Evolutionary conservation across 306 rosid genomes (phyloP).

Genomic region (Mimosa bimucronata): DNA sequence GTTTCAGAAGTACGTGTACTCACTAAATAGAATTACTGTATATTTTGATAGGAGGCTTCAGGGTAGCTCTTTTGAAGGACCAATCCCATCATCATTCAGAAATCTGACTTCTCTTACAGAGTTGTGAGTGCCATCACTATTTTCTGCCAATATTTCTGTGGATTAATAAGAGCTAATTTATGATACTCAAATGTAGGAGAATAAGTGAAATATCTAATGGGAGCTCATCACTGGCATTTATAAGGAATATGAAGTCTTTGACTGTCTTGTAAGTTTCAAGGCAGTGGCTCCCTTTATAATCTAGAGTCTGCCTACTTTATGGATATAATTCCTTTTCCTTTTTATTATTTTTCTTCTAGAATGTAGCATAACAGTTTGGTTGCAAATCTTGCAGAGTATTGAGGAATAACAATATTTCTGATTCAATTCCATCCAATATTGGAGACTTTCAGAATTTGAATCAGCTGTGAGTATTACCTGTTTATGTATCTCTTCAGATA

Average conservation of each 20-base stretch:
- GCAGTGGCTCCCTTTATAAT: no score
- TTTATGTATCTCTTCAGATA: constrained; percentile 7
- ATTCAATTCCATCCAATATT: constrained; percentile 66
- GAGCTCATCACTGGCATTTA: no score
- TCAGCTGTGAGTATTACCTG: constrained; percentile 56
- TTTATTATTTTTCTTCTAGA: neutral
- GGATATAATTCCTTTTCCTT: neutral
- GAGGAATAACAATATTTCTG: constrained; percentile 49
- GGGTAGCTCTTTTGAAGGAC: constrained; percentile 79
- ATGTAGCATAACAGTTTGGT: no score
- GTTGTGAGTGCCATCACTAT: constrained; percentile 55
- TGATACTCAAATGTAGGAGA: constrained; percentile 50
- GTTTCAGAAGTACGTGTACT: neutral
- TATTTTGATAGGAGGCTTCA: constrained; percentile 65
- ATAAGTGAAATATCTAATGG: constrained; percentile 68
- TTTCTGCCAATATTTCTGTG: constrained; percentile 1
- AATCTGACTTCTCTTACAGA: constrained; percentile 67
- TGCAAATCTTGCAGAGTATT: no score
- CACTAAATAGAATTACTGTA: constrained; percentile 10
- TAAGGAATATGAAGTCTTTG: no score
- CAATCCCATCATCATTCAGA: constrained; percentile 67
- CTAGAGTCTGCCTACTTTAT: neutral
- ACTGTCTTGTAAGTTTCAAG: constrained; percentile 52
- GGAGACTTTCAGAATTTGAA: constrained; percentile 55
- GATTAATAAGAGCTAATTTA: constrained; percentile 35